Evolutionary conservation across 352 stramenopile species (phyloP).

Genomic region (Globisporangium takayamanum): DNA sequence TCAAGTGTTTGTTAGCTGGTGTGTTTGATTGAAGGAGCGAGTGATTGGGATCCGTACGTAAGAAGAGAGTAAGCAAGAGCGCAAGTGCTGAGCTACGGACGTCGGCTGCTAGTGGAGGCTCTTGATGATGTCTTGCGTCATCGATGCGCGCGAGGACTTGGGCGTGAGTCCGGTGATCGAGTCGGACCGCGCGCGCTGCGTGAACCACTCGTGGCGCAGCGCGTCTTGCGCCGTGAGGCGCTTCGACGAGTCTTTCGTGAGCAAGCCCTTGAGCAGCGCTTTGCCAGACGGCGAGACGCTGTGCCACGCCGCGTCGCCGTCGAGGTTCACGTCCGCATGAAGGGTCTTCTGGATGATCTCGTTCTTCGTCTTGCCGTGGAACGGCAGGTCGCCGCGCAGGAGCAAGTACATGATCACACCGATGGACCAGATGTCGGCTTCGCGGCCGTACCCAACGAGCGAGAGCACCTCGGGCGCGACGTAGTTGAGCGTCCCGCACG

Average conservation of each 20-base stretch:
- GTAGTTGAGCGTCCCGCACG: constrained; percentile 91
- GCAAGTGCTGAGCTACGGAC: neutral
- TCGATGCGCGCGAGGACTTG: constrained; percentile 20
- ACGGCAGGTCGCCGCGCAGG: constrained; percentile 84
- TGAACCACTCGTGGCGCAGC: constrained; percentile 81
- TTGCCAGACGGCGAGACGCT: constrained; percentile 55
- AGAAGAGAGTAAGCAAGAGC: no score
- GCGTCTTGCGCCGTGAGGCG: constrained; percentile 79
- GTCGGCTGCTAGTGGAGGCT: constrained; percentile 6
- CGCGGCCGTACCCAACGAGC: constrained; percentile 81
- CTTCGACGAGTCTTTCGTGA: constrained; percentile 79
- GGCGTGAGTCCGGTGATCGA: constrained; percentile 7
- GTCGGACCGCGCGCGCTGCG: constrained; percentile 11
- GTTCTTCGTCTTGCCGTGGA: constrained; percentile 87
- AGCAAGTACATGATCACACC: constrained; percentile 93
- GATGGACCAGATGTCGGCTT: constrained; percentile 91
- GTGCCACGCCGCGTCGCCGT: constrained; percentile 49
- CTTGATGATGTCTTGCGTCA: constrained; percentile 17
- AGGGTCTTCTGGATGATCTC: constrained; percentile 92
- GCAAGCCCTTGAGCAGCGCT: constrained; percentile 62
- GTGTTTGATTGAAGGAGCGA: no score
- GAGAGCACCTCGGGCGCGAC: constrained; percentile 91
- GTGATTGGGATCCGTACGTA: neutral
- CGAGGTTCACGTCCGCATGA: constrained; percentile 77
- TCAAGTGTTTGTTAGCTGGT: no score